Evolutionary conservation across 2,329 filamentous ascomycete species (phyloP), one percentile per base, ranked within the genome.

Genomic region (Ophiocordyceps robertsii): DNA sequence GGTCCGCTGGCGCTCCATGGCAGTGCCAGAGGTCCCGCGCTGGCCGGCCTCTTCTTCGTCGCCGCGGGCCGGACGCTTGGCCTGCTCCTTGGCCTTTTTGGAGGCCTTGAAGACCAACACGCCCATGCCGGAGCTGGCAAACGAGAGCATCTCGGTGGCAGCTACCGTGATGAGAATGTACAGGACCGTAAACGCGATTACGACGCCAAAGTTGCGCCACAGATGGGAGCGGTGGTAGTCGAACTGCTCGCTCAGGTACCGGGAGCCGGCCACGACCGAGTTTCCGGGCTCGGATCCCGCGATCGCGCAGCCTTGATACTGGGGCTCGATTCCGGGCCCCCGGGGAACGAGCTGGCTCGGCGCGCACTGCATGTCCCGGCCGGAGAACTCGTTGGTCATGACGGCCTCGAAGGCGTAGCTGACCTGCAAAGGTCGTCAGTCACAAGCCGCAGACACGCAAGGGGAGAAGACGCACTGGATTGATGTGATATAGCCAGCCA

Each of bases 171-270:
- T 61, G 11, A 80, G 49, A 12, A 93, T 73, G 54, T 90, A 93
- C 6, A 87, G 70, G 1, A 85, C 67, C 1, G 77, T 74, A 49
- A 86, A 92, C 0, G 81, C 84, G 50, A 89, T 77, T 1, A 92
- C 62, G 4, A 89, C 79, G 29, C 82, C 84, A 53, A 84, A 87
- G 56, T 90, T 88, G 4, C 84, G 77, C 82, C 82, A 85, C 8
- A 80, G 61, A 50, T 85, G 72, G 1, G 63, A 60, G 2, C 70
- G 61, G 5, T 61, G 65, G 54, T 84, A 85, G 2, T 63, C 57
- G 48, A 74, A 81, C 4, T 61, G 56, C 59, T 65, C 9, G 59
- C 59, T 19, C 51, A 84, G 63, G 41, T 80, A 84, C 0, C 60
- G 62, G 13, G 70, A 64, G 0, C 81, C 81, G 0, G 62, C 53